Evolutionary conservation across 23 red algal species (phyloP).

Genomic region (Gracilaria domingensis): DNA sequence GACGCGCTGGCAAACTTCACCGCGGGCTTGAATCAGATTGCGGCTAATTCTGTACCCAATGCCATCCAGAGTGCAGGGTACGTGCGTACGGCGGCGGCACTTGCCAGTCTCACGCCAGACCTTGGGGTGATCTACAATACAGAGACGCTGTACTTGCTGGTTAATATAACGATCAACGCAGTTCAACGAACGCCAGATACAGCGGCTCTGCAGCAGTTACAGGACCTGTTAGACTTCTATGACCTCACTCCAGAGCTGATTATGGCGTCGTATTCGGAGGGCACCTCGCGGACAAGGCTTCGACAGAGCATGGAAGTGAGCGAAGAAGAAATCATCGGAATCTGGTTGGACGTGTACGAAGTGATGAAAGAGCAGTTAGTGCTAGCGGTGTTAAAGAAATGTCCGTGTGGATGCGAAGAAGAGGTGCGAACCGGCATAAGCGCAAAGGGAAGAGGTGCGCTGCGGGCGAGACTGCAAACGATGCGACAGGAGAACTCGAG

Average conservation of each 20-base stretch:
- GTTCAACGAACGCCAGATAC: constrained; percentile 60
- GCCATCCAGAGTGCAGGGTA: constrained; percentile 67
- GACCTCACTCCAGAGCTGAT: constrained; percentile 71
- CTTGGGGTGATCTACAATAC: constrained; percentile 33
- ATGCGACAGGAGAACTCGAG: background rate
- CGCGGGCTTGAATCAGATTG: constrained; percentile 56
- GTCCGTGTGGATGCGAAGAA: constrained; percentile 58
- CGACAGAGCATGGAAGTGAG: background rate
- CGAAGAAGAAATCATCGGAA: constrained; percentile 38
- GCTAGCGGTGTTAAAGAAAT: constrained; percentile 53
- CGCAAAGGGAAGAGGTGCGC: background rate
- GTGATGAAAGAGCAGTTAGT: constrained; percentile 61
- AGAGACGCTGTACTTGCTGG: constrained; percentile 68
- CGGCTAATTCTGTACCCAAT: constrained; percentile 65
- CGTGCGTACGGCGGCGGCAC: constrained; percentile 54
- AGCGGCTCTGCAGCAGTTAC: constrained; percentile 45
- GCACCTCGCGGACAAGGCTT: constrained; percentile 34
- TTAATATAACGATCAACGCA: constrained; percentile 72
- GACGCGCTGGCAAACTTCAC: constrained; percentile 71
- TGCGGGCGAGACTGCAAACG: background rate
- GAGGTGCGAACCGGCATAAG: constrained; percentile 42
- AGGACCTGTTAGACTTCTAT: constrained; percentile 66
- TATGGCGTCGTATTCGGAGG: constrained; percentile 31
- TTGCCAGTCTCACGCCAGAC: constrained; percentile 58
- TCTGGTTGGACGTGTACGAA: constrained; percentile 75